Percentiles rank a stretch among this genome's conserved stretches.
Evolutionary conservation across 352 stramenopile genomes (phyloP).

Genomic region (Blastocystis sp.): DNA sequence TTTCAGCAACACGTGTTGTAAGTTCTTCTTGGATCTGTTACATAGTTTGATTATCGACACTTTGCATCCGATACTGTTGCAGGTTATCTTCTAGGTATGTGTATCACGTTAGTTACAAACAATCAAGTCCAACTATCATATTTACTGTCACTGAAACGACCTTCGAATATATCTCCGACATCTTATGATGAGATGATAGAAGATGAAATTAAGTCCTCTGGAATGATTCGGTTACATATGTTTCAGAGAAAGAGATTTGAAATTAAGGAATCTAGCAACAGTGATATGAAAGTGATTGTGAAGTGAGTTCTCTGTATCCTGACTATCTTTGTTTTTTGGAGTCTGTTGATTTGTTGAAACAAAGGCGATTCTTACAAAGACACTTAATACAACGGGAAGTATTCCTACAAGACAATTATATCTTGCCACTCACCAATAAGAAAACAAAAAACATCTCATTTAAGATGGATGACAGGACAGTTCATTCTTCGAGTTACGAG

Average conservation of each 20-base stretch:
- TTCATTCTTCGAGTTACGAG: slow-evolving; percentile 35
- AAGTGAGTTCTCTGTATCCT: too few species aligned
- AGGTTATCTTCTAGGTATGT: slow-evolving; percentile 23
- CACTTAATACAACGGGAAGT: too few species aligned
- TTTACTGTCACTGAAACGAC: not conserved
- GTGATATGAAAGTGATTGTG: too few species aligned
- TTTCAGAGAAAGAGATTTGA: too few species aligned
- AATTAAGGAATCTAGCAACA: too few species aligned
- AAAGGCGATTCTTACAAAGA: too few species aligned
- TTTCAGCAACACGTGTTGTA: slow-evolving; percentile 28
- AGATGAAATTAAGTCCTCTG: too few species aligned
- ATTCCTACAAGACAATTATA: not conserved
- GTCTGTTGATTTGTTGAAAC: too few species aligned
- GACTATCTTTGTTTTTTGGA: too few species aligned
- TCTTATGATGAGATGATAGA: too few species aligned
- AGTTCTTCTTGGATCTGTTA: not conserved
- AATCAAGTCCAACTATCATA: not conserved
- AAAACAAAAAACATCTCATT: not conserved
- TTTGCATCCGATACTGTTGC: slow-evolving; percentile 18
- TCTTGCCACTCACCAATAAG: not conserved
- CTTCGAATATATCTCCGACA: too few species aligned
- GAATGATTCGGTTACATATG: too few species aligned
- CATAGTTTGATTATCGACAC: slow-evolving; percentile 44
- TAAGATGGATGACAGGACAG: not conserved
- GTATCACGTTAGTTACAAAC: not conserved